Conservation (phyloP, 2,329 filamentous ascomycete species). For the Fusarium humuli region DNA sequence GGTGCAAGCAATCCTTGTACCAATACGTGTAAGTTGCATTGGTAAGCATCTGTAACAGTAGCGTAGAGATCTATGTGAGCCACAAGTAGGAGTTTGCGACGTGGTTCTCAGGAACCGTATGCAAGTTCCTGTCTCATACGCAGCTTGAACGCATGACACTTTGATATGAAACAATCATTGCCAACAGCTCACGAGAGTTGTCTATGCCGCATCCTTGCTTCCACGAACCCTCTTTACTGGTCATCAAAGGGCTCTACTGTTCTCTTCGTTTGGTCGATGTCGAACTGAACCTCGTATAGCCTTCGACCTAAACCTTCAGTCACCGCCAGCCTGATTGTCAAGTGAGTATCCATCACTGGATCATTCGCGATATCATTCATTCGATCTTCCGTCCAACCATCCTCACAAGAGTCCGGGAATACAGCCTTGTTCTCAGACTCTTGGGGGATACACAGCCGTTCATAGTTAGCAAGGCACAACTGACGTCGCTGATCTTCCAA, state of each 20-base stretch:
- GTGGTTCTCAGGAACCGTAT: background rate
- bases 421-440: slow-evolving; percentile 11
- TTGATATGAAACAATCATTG: background rate
- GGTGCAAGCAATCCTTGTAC: background rate
- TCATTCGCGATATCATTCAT: slow-evolving; percentile 13
- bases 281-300: slow-evolving; percentile 34
- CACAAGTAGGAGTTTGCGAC: background rate
- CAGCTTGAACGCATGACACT: background rate
- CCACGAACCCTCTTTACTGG: background rate
- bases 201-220: background rate
- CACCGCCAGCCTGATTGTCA: slow-evolving; percentile 13
- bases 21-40: background rate
- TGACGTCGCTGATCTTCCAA: slow-evolving; percentile 25
- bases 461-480: slow-evolving; percentile 8
- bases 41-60: background rate
- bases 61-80: background rate
- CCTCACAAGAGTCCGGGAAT: slow-evolving; percentile 24
- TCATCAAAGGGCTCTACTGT: background rate
- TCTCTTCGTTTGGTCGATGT: background rate
- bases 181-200: background rate
- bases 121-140: too few species aligned
- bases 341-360: background rate
- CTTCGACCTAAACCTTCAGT: slow-evolving; percentile 31
- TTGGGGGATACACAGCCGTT: background rate
- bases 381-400: slow-evolving; percentile 18